Evolutionary conservation across 768 basidiomycete species (phyloP).

Genomic region (Amanita subjunquillea): DNA sequence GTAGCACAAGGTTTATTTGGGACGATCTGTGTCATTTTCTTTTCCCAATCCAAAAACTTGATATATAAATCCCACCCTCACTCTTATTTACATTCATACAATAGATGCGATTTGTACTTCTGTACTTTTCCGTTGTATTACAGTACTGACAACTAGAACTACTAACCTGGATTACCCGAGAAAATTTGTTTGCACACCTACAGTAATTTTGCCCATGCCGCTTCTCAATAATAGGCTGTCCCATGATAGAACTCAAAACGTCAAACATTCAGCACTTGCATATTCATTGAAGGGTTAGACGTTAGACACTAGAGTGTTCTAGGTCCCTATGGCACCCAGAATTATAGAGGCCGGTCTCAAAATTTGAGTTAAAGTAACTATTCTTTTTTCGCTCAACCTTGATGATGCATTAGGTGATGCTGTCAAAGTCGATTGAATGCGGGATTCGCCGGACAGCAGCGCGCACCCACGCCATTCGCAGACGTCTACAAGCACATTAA

Average conservation of each 20-base stretch:
- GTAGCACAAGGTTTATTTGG: background rate
- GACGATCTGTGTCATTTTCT: background rate
- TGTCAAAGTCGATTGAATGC: background rate
- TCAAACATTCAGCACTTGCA: background rate
- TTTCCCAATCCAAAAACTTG: background rate
- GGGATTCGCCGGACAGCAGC: background rate
- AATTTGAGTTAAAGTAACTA: background rate
- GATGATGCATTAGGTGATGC: background rate
- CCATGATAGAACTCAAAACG: background rate
- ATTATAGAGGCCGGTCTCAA: background rate
- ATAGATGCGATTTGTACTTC: slow-evolving; percentile 4
- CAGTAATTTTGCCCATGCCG: too few relatives aligned
- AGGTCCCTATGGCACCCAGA: background rate
- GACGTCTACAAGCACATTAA: background rate
- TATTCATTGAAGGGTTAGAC: background rate
- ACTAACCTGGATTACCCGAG: too few relatives aligned
- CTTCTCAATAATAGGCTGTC: too few relatives aligned
- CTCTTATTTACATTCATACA: slow-evolving; percentile 1
- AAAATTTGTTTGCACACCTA: too few relatives aligned
- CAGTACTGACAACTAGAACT: background rate
- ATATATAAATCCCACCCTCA: background rate
- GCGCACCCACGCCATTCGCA: too few relatives aligned
- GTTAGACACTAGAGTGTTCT: background rate
- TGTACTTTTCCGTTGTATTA: slow-evolving; percentile 2
- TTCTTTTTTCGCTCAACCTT: background rate